Evolutionary conservation across 2,329 filamentous ascomycete genomes (phyloP).

Genomic region (Penicillium expansum): DNA sequence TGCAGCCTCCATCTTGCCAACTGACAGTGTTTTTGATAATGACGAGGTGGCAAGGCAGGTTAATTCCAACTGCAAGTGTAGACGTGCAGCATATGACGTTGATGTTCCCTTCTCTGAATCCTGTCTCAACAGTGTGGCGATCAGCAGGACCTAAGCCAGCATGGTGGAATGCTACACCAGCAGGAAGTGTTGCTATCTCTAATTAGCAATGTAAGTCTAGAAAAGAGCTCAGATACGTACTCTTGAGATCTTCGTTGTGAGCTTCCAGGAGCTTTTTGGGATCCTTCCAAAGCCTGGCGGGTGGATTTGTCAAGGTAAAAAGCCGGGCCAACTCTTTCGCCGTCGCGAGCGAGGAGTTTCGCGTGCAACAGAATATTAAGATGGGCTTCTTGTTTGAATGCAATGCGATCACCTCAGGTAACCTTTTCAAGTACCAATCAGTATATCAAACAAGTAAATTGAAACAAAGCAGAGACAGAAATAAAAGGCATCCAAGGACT

Average conservation of each 20-base stretch:
- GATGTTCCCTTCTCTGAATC: conserved; percentile 68
- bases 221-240: conserved; percentile 31
- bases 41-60: conserved; percentile 78
- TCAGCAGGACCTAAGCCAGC: conserved; percentile 68
- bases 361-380: conserved; percentile 79
- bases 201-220: conserved; percentile 9
- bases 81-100: conserved; percentile 84
- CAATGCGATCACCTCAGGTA: conserved; percentile 64
- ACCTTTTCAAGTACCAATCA: conserved; percentile 41
- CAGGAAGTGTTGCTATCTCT: conserved; percentile 43
- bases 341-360: conserved; percentile 66
- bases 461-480: not conserved
- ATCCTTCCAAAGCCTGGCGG: conserved; percentile 61
- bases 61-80: conserved; percentile 78
- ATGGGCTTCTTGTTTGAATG: conserved; percentile 71
- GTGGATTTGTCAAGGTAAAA: conserved; percentile 55
- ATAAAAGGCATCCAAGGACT: not conserved
- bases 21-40: conserved; percentile 76
- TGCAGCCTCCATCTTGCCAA: conserved; percentile 59
- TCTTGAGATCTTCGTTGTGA: conserved; percentile 59
- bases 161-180: conserved; percentile 79
- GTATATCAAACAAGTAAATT: not conserved
- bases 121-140: conserved; percentile 63
- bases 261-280: conserved; percentile 55
- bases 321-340: conserved; percentile 65